A percentile compares a stretch with the other conserved stretches of the same genome.
Evolutionary conservation across 108 stramenopile species (phyloP).

Genomic region (Fragilariopsis cylindrus): DNA sequence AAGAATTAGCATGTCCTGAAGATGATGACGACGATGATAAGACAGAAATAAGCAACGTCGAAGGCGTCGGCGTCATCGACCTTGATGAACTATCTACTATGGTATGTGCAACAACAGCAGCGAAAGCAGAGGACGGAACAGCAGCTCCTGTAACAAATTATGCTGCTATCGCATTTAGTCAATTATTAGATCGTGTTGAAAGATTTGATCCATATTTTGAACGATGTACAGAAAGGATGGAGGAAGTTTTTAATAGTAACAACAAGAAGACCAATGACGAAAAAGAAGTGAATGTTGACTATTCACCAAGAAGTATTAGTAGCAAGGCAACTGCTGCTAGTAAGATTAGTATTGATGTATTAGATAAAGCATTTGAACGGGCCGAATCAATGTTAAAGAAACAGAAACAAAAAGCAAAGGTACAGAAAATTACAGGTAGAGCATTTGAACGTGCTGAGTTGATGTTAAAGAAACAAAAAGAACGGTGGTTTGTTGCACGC

Average conservation of each 20-base stretch:
- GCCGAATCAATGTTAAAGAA: background rate
- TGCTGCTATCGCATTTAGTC: constrained; percentile 4
- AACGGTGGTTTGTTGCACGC: background rate
- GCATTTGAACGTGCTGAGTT: background rate
- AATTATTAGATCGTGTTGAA: constrained; percentile 10
- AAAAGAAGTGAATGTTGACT: background rate
- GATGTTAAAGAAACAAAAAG: background rate
- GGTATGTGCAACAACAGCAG: too few species aligned
- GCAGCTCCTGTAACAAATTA: background rate
- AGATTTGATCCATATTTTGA: background rate
- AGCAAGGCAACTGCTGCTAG: too few species aligned
- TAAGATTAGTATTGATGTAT: background rate
- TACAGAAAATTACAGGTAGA: background rate
- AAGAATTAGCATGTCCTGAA: constrained; percentile 3
- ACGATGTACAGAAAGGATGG: background rate
- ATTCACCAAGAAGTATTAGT: too few species aligned
- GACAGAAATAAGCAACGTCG: too few species aligned
- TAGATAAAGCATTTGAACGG: background rate
- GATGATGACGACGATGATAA: background rate
- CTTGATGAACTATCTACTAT: too few species aligned
- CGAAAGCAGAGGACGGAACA: background rate
- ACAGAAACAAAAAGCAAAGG: background rate
- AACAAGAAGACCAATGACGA: background rate
- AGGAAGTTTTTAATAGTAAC: background rate
- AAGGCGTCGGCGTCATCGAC: too few species aligned